Percentiles rank a stretch among this genome's conserved stretches.
Conservation (phyloP, 108 stramenopile genomes). For the Nitzschia sp. region DNA sequence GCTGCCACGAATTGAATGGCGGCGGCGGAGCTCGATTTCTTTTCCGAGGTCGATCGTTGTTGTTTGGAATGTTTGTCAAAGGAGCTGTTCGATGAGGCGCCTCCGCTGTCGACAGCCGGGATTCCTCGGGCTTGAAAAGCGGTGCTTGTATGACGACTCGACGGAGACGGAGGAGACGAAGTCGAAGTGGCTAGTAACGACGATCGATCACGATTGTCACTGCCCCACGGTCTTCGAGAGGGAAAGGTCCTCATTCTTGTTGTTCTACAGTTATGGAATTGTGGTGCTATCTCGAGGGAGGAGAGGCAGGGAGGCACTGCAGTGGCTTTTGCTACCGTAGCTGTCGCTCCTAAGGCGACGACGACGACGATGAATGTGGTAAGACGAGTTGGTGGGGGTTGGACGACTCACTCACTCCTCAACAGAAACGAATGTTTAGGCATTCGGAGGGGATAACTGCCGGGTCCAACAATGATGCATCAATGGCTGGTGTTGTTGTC, state of each 20-base stretch:
- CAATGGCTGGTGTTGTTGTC: background rate
- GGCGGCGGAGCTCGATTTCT: no score
- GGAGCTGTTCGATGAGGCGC: background rate
- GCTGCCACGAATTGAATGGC: slow-evolving; percentile 25
- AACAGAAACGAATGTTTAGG: background rate
- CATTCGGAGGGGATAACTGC: no score
- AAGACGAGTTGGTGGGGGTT: no score
- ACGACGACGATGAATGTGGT: no score
- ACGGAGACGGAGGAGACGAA: background rate
- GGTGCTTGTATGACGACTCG: slow-evolving; percentile 1
- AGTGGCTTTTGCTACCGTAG: no score
- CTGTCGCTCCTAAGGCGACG: no score
- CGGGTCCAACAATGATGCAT: background rate
- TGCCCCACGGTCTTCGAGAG: background rate
- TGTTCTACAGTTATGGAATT: no score
- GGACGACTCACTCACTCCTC: no score
- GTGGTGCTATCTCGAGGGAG: no score
- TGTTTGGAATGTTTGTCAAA: background rate
- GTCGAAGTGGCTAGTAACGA: background rate
- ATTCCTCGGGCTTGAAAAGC: background rate
- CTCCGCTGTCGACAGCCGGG: background rate
- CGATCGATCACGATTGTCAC: slow-evolving; percentile 1
- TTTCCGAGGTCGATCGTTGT: background rate
- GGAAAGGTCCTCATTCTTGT: slow-evolving; percentile 9
- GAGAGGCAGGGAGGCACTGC: no score